Conservation (phyloP, 257 asterid genomes). For the Cynanchum wilfordii region DNA sequence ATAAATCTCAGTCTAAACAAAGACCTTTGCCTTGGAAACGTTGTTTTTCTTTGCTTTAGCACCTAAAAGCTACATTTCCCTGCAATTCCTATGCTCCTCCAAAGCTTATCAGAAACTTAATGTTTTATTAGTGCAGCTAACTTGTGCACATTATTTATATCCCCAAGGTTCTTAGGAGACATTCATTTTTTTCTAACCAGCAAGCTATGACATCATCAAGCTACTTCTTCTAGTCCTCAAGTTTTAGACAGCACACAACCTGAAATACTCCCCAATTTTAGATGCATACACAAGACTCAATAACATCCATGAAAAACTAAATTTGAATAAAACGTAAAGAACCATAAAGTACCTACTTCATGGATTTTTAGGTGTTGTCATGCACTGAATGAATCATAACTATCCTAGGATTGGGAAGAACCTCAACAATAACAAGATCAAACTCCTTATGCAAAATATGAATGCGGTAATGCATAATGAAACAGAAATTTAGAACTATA, state of each 20-base stretch:
- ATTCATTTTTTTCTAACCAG: background rate
- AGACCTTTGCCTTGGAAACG: background rate
- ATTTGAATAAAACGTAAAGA: background rate
- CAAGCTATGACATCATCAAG: background rate
- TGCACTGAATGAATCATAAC: background rate
- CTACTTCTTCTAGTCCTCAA: background rate
- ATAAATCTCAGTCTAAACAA: background rate
- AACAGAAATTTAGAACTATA: no score
- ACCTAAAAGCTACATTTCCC: background rate
- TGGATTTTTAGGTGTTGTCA: background rate
- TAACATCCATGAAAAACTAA: background rate
- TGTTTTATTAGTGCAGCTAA: no score
- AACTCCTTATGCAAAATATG: background rate
- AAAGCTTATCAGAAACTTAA: background rate
- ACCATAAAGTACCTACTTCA: background rate
- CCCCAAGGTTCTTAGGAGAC: background rate
- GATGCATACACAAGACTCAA: background rate
- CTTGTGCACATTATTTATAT: background rate
- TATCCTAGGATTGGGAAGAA: background rate
- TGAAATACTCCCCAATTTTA: background rate
- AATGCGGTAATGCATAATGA: background rate
- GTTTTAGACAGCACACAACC: background rate
- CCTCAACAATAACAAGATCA: background rate
- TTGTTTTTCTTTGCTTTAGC: background rate
- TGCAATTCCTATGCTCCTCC: background rate